phyloP scores from a whole-genome alignment of 768 basidiomycete species.

The Leucocoprinus sp. region DNA sequence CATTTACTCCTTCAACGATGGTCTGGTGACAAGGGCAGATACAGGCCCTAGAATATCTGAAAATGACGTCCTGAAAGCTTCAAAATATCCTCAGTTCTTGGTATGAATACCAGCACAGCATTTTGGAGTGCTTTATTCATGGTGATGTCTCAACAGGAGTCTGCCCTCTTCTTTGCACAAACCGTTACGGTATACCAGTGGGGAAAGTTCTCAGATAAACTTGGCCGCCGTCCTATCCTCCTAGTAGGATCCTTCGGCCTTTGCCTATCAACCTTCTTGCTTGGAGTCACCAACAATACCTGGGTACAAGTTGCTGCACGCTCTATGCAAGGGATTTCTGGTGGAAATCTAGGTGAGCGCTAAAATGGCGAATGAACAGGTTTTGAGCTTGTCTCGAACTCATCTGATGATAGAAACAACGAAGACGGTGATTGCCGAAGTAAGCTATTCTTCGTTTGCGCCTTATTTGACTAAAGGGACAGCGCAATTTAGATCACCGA shows the following conservation, averaged over 20 bases:
- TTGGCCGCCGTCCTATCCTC: constrained; percentile 12
- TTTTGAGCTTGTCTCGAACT: neutral
- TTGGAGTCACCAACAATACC: constrained; percentile 34
- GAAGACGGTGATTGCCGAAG: constrained; percentile 31
- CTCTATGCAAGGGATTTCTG: constrained; percentile 29
- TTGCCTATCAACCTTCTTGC: constrained; percentile 28
- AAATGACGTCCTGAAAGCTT: constrained; percentile 30
- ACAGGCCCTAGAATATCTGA: constrained; percentile 31
- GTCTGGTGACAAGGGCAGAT: constrained; percentile 13
- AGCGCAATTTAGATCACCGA: constrained; percentile 20
- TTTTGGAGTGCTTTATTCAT: neutral
- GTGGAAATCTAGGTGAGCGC: constrained; percentile 26
- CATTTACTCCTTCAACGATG: constrained; percentile 37
- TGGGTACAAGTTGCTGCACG: constrained; percentile 22
- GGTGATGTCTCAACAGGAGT: constrained; percentile 7
- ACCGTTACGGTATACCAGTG: constrained; percentile 9
- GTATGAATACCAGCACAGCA: constrained; percentile 19
- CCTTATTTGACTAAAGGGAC: neutral
- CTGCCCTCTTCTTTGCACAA: constrained; percentile 8
- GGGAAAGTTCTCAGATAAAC: constrained; percentile 9
- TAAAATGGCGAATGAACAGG: no score
- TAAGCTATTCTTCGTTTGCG: constrained; percentile 7
- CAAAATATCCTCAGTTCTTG: constrained; percentile 38
- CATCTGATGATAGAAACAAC: constrained; percentile 15
- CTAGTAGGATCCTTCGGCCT: constrained; percentile 35